Evolutionary conservation across 2,329 filamentous ascomycete genomes (phyloP), one percentile per base, ranked within the genome.

Genomic region (Aureobasidium melanogenum): DNA sequence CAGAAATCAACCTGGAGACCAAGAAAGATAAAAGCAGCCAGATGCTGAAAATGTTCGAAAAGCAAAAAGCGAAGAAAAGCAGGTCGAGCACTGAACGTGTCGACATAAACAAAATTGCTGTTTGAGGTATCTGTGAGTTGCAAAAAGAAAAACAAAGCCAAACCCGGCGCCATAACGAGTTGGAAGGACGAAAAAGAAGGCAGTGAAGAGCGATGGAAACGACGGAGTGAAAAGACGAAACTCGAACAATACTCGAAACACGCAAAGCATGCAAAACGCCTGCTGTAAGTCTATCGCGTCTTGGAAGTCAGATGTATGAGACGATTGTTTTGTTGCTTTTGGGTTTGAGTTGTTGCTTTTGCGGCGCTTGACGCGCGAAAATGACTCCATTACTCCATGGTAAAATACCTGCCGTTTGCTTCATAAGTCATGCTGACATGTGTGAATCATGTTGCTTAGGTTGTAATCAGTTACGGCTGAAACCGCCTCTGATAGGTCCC

Each of bases 351-450:
- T 39, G 44, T 59, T 50, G 56, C 56, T 59, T 59, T 50, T 59
- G 56, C 19, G 44, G 41, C 39, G 22, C 41, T 19, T 15, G 22
- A 50, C 24, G 39, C 38, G 52, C 32, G 5, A n/a, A 17, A 56
- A 44, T 22, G 44, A 39, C 32, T 32, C 56, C 56, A 50, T 34
- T 59, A 59, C 56, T 39, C 56, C 56, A 30, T 39, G 44, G 44
- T 48, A 32, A 14, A n/a, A 59, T 30, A 54, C 56, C 44, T 39
- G 32, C 43, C 44, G 44, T 59, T 28, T 48, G 43, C 43, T 59
- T 59, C 56, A 59, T 59, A 41, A 59, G 50, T 61, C 59, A 39
- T 61, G 22, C 19, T 47, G 50, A 61, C 48, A 46, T 55, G 50
- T 47, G 22, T 61, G 38, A 15, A n/a, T 32, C n/a, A 44, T 46